Evolutionary conservation across 805 yeast species (phyloP).

Genomic region (Lipomyces sp.): DNA sequence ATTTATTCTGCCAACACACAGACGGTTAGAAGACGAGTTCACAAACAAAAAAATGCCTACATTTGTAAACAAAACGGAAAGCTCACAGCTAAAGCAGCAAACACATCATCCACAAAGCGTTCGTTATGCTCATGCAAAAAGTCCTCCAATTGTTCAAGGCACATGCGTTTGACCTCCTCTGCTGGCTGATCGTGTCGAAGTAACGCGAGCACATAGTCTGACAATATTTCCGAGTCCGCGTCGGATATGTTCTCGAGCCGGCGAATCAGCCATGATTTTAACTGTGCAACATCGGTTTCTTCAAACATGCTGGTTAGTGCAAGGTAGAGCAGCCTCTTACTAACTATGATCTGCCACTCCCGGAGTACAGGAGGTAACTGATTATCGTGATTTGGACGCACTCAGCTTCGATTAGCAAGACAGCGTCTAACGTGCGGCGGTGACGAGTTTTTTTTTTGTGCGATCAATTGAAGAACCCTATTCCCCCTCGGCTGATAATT

Average conservation of each 20-base stretch:
- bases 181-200: conserved; percentile 48
- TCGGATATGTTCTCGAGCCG: conserved; percentile 43
- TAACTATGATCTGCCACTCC: background rate
- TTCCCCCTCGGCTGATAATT: too few species aligned
- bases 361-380: background rate
- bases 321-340: too few species aligned
- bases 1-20: background rate
- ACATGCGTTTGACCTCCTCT: conserved; percentile 45
- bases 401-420: too few species aligned
- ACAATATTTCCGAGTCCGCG: conserved; percentile 51
- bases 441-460: too few species aligned
- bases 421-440: too few species aligned
- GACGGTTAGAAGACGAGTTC: background rate
- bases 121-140: conserved; percentile 45
- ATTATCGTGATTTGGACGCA: background rate
- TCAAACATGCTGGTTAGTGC: conserved; percentile 18
- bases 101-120: conserved; percentile 46
- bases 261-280: conserved; percentile 44
- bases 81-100: conserved; percentile 40
- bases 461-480: too few species aligned
- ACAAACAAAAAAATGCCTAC: background rate
- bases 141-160: conserved; percentile 49
- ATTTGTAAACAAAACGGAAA: background rate
- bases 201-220: conserved; percentile 54
- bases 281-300: conserved; percentile 14